Conservation (phyloP, 2,329 filamentous ascomycete genomes). For the Rhinocladiella mackenziei region DNA sequence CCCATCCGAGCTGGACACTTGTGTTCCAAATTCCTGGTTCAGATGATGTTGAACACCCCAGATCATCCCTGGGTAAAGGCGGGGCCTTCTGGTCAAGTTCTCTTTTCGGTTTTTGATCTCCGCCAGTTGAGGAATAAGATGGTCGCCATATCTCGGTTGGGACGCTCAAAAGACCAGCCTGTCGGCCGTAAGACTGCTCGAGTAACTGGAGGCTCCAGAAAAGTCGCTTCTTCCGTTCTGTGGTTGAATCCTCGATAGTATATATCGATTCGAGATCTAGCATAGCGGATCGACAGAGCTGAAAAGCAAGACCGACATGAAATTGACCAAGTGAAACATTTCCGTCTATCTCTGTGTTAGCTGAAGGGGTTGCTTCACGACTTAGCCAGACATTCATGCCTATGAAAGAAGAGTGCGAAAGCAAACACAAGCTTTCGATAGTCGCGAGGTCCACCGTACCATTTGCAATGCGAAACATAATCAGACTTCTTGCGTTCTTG, state of each 20-base stretch:
- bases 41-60: conserved; percentile 1
- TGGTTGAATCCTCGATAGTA: conserved; percentile 33
- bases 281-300: conserved; percentile 51
- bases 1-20: conserved; percentile 49
- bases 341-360: conserved; percentile 40
- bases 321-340: conserved; percentile 50
- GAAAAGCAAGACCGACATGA: conserved; percentile 48
- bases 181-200: conserved; percentile 50
- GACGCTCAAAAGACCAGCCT: conserved; percentile 40
- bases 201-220: conserved; percentile 53
- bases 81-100: conserved; percentile 1
- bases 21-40: conserved; percentile 49
- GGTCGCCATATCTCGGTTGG: conserved; percentile 5
- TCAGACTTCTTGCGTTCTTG: not conserved
- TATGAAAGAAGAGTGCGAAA: conserved; percentile 50
- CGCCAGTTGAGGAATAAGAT: conserved; percentile 1
- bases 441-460: conserved; percentile 49
- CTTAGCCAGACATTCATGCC: conserved; percentile 34
- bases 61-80: conserved; percentile 1
- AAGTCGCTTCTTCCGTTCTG: conserved; percentile 48
- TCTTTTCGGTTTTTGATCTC: not conserved
- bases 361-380: not conserved
- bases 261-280: conserved; percentile 45
- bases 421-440: conserved; percentile 50
- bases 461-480: conserved; percentile 36